Percentiles rank a stretch among this genome's conserved stretches.
Conservation (phyloP, 176 grass and related monocot species). For the Poa annua region DNA sequence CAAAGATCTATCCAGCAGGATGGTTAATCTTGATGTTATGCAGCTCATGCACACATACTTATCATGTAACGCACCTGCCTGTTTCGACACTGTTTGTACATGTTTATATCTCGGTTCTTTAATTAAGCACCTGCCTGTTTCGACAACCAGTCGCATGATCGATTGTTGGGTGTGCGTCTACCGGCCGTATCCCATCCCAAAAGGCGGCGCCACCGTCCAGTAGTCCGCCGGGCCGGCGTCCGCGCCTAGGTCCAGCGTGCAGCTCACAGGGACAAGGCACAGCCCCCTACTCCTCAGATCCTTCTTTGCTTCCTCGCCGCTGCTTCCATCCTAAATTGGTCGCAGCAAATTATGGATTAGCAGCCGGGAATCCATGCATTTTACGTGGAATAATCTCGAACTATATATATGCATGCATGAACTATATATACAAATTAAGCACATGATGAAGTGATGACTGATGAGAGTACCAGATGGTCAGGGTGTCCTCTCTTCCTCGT, state of each 20-base stretch:
- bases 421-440: neutral
- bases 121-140: neutral
- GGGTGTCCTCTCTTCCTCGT: slow-evolving; percentile 42
- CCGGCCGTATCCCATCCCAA: slow-evolving; percentile 53
- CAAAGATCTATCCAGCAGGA: slow-evolving; percentile 50
- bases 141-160: neutral
- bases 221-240: slow-evolving; percentile 61
- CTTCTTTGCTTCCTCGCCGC: slow-evolving; percentile 54
- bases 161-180: slow-evolving; percentile 36
- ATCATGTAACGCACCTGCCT: neutral
- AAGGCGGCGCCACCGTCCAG: slow-evolving; percentile 70
- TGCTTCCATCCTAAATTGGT: slow-evolving; percentile 41
- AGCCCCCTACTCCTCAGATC: slow-evolving; percentile 82
- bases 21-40: slow-evolving; percentile 76
- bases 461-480: slow-evolving; percentile 40
- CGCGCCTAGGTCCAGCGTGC: slow-evolving; percentile 57
- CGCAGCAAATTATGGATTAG: neutral
- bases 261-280: slow-evolving; percentile 87
- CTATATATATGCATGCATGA: neutral
- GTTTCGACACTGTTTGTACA: neutral
- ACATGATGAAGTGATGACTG: neutral
- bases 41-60: slow-evolving; percentile 1
- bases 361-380: neutral
- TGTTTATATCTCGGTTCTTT: neutral
- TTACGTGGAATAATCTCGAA: slow-evolving; percentile 8